A percentile compares a stretch with the other conserved stretches of the same genome.
These are phyloP conservation scores for Lecanicillium sp. DNA, from an alignment of 2,329 filamentous ascomycete species.

Conservation along the genomic window DNA sequence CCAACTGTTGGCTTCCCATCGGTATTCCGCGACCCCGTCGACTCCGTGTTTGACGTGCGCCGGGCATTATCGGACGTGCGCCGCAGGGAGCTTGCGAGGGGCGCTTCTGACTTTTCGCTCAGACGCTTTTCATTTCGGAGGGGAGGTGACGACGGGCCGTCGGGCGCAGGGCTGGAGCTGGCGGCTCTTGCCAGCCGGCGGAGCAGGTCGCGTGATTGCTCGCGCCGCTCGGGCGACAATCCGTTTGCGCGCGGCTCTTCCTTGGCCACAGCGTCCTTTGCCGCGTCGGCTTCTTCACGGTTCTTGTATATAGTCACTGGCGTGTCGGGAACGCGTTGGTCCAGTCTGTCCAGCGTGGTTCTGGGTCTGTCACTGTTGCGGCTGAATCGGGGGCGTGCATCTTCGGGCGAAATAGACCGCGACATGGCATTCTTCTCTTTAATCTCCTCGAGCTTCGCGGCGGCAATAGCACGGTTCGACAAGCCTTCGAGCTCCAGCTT, in stretches of 20 bases:
- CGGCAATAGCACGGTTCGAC: constrained; percentile 39
- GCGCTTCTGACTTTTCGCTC: constrained; percentile 2
- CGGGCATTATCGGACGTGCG: neutral
- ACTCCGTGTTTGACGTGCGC: constrained; percentile 5
- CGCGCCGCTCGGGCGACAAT: constrained; percentile 15
- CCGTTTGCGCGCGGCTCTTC: constrained; percentile 11
- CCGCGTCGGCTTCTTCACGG: constrained; percentile 2
- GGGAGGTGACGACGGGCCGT: too few relatives aligned
- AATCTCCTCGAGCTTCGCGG: constrained; percentile 44
- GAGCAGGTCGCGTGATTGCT: constrained; percentile 41
- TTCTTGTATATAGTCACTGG: constrained; percentile 32
- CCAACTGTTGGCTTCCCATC: constrained; percentile 33
- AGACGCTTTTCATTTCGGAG: neutral
- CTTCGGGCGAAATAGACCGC: constrained; percentile 34
- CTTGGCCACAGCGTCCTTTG: constrained; percentile 8
- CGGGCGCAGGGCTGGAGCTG: constrained; percentile 33
- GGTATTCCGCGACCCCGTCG: constrained; percentile 4
- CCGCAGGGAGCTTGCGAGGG: constrained; percentile 6
- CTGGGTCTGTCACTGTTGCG: constrained; percentile 10
- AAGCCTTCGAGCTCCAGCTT: constrained; percentile 34
- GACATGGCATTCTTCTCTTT: constrained; percentile 40
- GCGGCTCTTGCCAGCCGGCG: constrained; percentile 40
- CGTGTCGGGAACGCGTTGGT: constrained; percentile 28
- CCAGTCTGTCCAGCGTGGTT: constrained; percentile 19
- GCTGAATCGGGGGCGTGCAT: constrained; percentile 14